Conservation (phyloP, 495 filamentous ascomycete species). For the Acidiella bohemica region DNA sequence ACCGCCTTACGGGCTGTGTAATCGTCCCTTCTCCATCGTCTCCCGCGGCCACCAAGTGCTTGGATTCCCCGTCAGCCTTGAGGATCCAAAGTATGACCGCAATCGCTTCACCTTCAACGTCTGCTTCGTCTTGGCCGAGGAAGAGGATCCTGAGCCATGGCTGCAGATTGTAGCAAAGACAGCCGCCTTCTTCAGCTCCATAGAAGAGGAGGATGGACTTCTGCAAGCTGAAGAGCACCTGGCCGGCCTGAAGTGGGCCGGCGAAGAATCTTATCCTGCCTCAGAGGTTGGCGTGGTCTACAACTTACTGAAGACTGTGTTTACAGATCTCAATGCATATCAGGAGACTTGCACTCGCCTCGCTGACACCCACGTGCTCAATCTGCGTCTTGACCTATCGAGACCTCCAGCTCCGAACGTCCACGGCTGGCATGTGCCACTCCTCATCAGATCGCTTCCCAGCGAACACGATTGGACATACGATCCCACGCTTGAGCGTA, state of each 20-base stretch:
- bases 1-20: slow-evolving; percentile 80
- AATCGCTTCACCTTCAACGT: slow-evolving; percentile 99
- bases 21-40: slow-evolving; percentile 68
- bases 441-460: slow-evolving; percentile 70
- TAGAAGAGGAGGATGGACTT: slow-evolving; percentile 78
- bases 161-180: slow-evolving; percentile 62
- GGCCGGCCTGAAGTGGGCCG: slow-evolving; percentile 20
- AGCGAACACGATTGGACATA: slow-evolving; percentile 69
- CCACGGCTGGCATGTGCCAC: slow-evolving; percentile 76
- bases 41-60: slow-evolving; percentile 68
- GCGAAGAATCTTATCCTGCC: slow-evolving; percentile 8
- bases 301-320: slow-evolving; percentile 74
- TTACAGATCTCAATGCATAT: slow-evolving; percentile 94
- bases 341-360: slow-evolving; percentile 93
- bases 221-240: slow-evolving; percentile 41
- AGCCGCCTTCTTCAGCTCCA: slow-evolving; percentile 66
- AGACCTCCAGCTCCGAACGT: slow-evolving; percentile 77
- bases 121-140: slow-evolving; percentile 66
- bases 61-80: slow-evolving; percentile 79
- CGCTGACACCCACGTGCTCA: slow-evolving; percentile 36
- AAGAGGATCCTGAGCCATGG: slow-evolving; percentile 51
- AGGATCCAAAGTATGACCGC: slow-evolving; percentile 44
- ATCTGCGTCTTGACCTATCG: slow-evolving; percentile 85
- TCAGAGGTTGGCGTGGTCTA: slow-evolving; percentile 37
- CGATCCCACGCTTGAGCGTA: slow-evolving; percentile 67